Evolutionary conservation across 208 protist genomes (phyloP).

Genomic region (Acanthamoeba culbertsoni): DNA sequence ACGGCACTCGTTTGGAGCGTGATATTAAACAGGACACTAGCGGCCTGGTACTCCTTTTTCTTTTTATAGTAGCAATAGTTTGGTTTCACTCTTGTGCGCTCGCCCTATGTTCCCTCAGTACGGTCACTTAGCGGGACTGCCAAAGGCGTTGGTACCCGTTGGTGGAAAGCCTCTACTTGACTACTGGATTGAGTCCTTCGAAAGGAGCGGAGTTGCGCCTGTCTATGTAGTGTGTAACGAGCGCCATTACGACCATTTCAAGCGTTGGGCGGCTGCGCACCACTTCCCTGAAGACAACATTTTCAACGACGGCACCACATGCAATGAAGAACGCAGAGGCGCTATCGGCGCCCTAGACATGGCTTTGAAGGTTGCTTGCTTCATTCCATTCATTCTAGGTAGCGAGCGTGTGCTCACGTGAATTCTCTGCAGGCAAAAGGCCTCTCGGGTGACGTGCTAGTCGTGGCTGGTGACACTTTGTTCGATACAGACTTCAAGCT

Average conservation of each 20-base stretch:
- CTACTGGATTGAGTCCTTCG: slow-evolving; percentile 36
- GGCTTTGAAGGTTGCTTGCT: neutral
- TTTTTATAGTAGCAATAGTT: neutral
- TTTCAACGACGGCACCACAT: neutral
- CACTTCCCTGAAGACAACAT: neutral
- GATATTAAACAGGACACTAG: neutral
- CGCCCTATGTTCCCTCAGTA: neutral
- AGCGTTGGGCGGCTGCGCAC: neutral
- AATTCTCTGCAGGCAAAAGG: neutral
- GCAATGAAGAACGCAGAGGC: slow-evolving; percentile 8
- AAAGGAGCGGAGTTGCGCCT: neutral
- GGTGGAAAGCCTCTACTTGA: slow-evolving; percentile 25
- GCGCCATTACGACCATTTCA: neutral
- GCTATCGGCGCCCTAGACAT: neutral
- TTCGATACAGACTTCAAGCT: slow-evolving; percentile 16
- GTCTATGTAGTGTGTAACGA: neutral
- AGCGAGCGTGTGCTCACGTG: too few species aligned
- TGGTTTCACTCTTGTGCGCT: neutral
- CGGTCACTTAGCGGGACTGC: neutral
- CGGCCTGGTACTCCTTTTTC: neutral
- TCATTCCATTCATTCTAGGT: too few species aligned
- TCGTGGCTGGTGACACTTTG: neutral
- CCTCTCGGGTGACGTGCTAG: neutral
- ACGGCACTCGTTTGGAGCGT: neutral
- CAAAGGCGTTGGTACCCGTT: neutral